These are phyloP conservation scores for Cytospora paraplurivora DNA, from an alignment of 2,329 filamentous ascomycete genomes.

Conservation along the genomic window DNA sequence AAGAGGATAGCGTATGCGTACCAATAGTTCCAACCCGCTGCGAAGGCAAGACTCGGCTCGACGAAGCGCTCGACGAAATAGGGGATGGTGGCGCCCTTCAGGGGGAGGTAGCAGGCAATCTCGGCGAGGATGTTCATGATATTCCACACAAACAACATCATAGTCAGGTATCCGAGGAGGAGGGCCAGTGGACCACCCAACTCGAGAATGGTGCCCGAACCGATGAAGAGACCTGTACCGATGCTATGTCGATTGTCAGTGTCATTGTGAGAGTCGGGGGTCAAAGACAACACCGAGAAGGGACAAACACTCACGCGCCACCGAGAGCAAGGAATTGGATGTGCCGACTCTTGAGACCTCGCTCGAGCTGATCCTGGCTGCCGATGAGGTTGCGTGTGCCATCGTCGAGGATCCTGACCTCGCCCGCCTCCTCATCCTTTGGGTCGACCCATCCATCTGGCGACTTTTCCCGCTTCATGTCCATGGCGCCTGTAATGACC, in stretches of 20 bases:
- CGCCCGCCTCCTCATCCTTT: constrained; percentile 26
- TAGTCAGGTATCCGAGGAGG: constrained; percentile 65
- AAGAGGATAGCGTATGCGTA: constrained; percentile 50
- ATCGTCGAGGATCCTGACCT: constrained; percentile 17
- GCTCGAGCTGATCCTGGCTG: constrained; percentile 28
- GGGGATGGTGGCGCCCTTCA: constrained; percentile 74
- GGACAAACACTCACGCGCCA: constrained; percentile 24
- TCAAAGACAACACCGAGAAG: neutral
- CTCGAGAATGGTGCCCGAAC: constrained; percentile 63
- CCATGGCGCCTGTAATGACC: constrained; percentile 14
- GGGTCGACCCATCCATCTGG: constrained; percentile 11
- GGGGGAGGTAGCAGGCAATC: constrained; percentile 77
- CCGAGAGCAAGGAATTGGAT: constrained; percentile 29
- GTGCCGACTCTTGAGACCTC: constrained; percentile 28
- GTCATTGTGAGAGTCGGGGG: neutral
- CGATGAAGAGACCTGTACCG: constrained; percentile 73
- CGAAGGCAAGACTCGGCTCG: constrained; percentile 60
- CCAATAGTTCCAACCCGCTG: constrained; percentile 55
- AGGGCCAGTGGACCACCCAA: constrained; percentile 66
- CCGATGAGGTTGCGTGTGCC: constrained; percentile 25
- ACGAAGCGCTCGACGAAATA: constrained; percentile 74
- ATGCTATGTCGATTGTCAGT: constrained; percentile 55
- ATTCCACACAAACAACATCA: constrained; percentile 73
- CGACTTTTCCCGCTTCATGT: constrained; percentile 21
- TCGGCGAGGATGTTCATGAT: constrained; percentile 73